phyloP scores from a whole-genome alignment of 2,329 filamentous ascomycete species.

The Pyrenophora seminiperda region DNA sequence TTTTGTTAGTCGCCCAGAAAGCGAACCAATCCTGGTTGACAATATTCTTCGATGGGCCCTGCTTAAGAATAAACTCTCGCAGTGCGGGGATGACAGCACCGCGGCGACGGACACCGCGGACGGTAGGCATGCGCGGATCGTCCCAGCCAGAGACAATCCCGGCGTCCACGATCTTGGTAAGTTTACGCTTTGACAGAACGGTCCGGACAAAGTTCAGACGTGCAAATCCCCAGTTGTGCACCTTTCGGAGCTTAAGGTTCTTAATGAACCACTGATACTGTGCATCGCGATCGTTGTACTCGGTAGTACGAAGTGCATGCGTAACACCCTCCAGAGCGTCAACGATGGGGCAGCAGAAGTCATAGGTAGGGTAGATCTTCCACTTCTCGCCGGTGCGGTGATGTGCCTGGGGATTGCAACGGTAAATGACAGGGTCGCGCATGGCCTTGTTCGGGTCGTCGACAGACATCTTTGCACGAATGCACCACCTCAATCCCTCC shows the following conservation, averaged over 20 bases:
- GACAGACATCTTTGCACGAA: conserved; percentile 90
- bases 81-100: conserved; percentile 81
- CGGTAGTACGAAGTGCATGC: conserved; percentile 80
- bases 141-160: conserved; percentile 84
- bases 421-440: conserved; percentile 96
- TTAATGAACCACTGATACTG: conserved; percentile 88
- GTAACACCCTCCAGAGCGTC: conserved; percentile 82
- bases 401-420: conserved; percentile 77
- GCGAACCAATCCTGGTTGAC: conserved; percentile 82
- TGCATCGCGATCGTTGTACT: conserved; percentile 85
- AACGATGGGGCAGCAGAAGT: conserved; percentile 82
- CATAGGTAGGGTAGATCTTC: conserved; percentile 89
- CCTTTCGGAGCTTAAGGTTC: conserved; percentile 72
- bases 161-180: conserved; percentile 79
- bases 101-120: conserved; percentile 76
- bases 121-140: conserved; percentile 83
- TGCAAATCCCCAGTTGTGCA: conserved; percentile 85
- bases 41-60: conserved; percentile 82
- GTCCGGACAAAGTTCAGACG: conserved; percentile 84
- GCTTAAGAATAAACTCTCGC: conserved; percentile 82
- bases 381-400: conserved; percentile 79
- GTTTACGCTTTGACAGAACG: conserved; percentile 83
- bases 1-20: conserved; percentile 61
- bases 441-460: conserved; percentile 95
- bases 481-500: conserved; percentile 83